Evolutionary conservation across 225 moss, liverwort and hornwort species (phyloP).

Genomic region (Neckera pumila): DNA sequence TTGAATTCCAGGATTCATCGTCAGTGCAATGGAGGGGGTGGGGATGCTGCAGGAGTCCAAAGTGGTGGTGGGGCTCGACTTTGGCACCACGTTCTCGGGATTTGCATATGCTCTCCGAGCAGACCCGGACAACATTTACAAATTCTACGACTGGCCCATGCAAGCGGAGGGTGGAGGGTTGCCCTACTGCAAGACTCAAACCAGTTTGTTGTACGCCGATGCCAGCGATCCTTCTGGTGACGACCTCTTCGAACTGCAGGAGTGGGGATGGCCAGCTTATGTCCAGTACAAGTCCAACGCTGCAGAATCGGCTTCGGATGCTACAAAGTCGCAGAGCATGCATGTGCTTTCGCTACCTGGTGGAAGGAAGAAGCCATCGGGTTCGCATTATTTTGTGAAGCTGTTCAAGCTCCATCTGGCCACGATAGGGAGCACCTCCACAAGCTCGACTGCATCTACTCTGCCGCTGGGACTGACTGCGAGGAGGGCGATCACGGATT

Average conservation of each 20-base stretch:
- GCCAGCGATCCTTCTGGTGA: not conserved
- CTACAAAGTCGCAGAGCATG: too few species aligned
- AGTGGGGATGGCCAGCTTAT: not conserved
- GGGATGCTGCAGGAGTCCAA: not conserved
- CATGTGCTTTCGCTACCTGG: not conserved
- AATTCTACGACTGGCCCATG: not conserved
- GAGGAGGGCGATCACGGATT: not conserved
- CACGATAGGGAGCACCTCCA: too few species aligned
- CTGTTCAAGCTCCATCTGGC: constrained; percentile 18
- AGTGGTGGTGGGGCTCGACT: constrained; percentile 26
- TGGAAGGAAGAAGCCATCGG: not conserved
- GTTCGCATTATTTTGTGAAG: not conserved
- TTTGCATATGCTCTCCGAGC: constrained; percentile 3
- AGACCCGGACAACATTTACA: not conserved
- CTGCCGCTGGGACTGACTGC: not conserved
- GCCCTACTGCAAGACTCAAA: not conserved
- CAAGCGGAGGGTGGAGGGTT: not conserved
- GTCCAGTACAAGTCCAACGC: not conserved
- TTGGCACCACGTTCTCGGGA: constrained; percentile 11
- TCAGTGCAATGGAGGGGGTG: not conserved
- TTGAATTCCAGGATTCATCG: not conserved
- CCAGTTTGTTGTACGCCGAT: not conserved
- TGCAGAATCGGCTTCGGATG: not conserved
- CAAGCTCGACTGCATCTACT: not conserved
- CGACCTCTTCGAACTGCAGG: not conserved